These are phyloP conservation scores for Peronosclerospora sorghi DNA, from an alignment of 352 stramenopile genomes.

Conservation along the genomic window DNA sequence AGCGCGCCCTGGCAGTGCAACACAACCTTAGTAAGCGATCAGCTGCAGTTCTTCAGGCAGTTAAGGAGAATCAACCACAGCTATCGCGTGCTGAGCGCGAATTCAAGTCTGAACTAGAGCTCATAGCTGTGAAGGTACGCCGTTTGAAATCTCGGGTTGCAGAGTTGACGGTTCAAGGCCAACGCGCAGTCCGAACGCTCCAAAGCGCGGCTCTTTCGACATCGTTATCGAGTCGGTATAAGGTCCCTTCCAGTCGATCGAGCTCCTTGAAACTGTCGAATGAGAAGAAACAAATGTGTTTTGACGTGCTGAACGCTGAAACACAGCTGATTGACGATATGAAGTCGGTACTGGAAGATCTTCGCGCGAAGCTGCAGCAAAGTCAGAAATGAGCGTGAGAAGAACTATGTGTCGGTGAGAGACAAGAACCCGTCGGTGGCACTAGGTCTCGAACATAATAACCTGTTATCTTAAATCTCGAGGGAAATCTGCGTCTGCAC, in stretches of 20 bases:
- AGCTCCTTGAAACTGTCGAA: slow-evolving; percentile 25
- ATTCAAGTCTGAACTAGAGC: slow-evolving; percentile 59
- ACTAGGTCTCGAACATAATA: too few species aligned
- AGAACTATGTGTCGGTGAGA: not conserved
- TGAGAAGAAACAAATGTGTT: slow-evolving; percentile 78
- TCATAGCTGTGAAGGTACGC: slow-evolving; percentile 46
- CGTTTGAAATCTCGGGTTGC: slow-evolving; percentile 62
- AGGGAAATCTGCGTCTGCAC: too few species aligned
- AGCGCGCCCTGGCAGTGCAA: slow-evolving; percentile 49
- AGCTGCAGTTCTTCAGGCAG: slow-evolving; percentile 58
- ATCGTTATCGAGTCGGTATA: slow-evolving; percentile 14
- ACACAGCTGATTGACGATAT: slow-evolving; percentile 75
- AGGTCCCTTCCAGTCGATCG: slow-evolving; percentile 6
- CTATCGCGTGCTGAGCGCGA: slow-evolving; percentile 64
- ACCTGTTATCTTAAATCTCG: too few species aligned
- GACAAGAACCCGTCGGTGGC: not conserved
- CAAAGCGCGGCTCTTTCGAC: slow-evolving; percentile 24
- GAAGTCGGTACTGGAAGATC: slow-evolving; percentile 55
- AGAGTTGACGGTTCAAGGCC: slow-evolving; percentile 54
- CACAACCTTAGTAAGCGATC: slow-evolving; percentile 68
- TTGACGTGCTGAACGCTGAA: slow-evolving; percentile 67
- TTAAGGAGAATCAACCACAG: slow-evolving; percentile 75
- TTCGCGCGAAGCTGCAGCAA: slow-evolving; percentile 43
- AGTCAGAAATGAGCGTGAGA: slow-evolving; percentile 7
- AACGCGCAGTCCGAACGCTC: slow-evolving; percentile 44